Base-by-base conservation (phyloP, 2,329 filamentous ascomycete species). In the Xylaria sp. region DNA sequence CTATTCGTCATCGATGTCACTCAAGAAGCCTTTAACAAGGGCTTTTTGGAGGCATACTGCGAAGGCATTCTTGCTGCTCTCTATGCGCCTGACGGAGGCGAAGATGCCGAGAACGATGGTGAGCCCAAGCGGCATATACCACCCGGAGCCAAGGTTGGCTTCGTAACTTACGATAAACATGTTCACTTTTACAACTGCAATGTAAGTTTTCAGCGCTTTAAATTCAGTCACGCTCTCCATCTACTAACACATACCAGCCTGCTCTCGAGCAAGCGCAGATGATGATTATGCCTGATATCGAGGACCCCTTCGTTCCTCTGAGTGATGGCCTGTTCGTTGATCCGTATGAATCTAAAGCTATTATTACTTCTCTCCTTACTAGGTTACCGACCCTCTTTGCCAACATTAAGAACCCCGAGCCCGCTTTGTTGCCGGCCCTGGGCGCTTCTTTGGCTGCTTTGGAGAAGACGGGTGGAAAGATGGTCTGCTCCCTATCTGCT, bases 131-230 rank as follows among this genome's bases (percentile, higher is more conserved):
- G 82, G 55, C 80, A 78, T 57, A 80, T 97, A 68, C 91, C 94
- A 0, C 78, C 84, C 56, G 92, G 91, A 10, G 85, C 90, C 53
- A 96, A 91, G 77, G 86, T 99, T 62, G 94, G 93, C 54, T 96
- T 99, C 72, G 87, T 97, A 64, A 97, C 94, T 1, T 99, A 89
- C 73, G 94, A 99, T 78, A 93, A 91, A 75, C 92, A 97, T 69
- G 89, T 99, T 61, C 94, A 99, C 72, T 99, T 97, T 74, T 99
- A 97, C 79, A 97, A 97, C 70, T 86, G 96, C 68, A 91, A 87
- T 70, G 86, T 90, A 78, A 77, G 87, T 39, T 55, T 19, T 16
- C 4, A 9, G 37, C 6, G 3, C 13, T 48, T 23, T 54, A 7
- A 10, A 9, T 13, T 5, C 7, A 11, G 52, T 42, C 18, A 5